Base-by-base conservation (phyloP, 441 rosid species). In the Croton setiger region DNA sequence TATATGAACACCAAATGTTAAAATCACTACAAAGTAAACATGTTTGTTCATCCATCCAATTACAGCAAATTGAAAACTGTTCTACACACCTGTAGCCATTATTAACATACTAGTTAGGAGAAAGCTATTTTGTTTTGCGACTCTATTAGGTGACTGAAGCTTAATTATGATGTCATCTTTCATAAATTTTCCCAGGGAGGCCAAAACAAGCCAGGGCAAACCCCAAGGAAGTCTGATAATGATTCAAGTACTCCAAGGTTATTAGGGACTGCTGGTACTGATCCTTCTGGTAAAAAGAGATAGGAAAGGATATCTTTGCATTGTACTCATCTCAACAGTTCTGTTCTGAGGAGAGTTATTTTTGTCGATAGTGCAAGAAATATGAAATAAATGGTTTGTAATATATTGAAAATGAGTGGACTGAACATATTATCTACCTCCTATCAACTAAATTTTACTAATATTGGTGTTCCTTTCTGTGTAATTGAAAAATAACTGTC, bases 121-220 rank as follows among this genome's bases (percentile, higher is more conserved):
- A 27, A 27, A 27, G 31, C 31, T 27, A 27, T 27, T 27, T 27
- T 27, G 31, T 27, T 27, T 27, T 27, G 31, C 31, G 31, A 27
- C 31, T 1, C 31, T 27, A 27, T 27, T 27, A 27, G 20, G 44
- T 45, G 65, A 52, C 54, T 17, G 56, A 31, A 39, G 65, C 47
- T 64, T 74, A 60, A 56, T 58, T 66, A 47, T 63, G 66, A 72
- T 54, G 15, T 18, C 21, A 2, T 27, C 35, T 58, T 59, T 78
- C 13, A 36, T 69, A 4, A 55, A 65, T 36, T 59, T 74, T 14
- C 37, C 20, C 84, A 93, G 97, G 97, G 87, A 72, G 87, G 82
- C 68, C 93, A 82, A 71, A 73, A 61, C 72, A 93, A 86, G 82
- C 80, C 77, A 67, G 75, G 75, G 57, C 81, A 73, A 72, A 70